Conservation (phyloP, 1,284 basidiomycete genomes). For the Blastosporella zonata region DNA sequence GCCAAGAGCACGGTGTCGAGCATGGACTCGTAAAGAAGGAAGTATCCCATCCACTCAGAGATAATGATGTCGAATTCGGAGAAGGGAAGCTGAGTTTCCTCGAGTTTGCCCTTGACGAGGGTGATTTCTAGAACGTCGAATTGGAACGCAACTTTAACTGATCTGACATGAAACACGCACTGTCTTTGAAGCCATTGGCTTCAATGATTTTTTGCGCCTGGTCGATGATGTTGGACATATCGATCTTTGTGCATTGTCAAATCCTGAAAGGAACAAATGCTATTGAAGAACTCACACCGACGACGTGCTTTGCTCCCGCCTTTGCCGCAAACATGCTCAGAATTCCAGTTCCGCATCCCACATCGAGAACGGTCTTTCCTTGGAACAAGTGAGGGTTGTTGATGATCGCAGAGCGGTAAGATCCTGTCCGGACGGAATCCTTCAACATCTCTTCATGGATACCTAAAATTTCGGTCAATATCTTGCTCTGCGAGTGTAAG, state of each 20-base stretch:
- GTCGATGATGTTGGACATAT: slow-evolving; percentile 99
- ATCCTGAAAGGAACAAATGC: slow-evolving; percentile 4
- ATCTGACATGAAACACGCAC: slow-evolving; percentile 47
- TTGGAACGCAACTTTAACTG: slow-evolving; percentile 9
- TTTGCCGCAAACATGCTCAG: slow-evolving; percentile 99
- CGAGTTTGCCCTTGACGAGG: slow-evolving; percentile 97
- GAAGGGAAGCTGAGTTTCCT: slow-evolving; percentile 85
- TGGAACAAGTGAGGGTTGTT: slow-evolving; percentile 97
- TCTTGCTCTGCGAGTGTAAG: slow-evolving; percentile 1
- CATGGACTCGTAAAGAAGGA: slow-evolving; percentile 98
- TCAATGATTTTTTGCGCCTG: slow-evolving; percentile 97
- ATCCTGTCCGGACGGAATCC: slow-evolving; percentile 92
- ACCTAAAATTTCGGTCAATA: slow-evolving; percentile 42
- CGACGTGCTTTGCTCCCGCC: slow-evolving; percentile 95
- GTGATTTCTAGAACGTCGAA: slow-evolving; percentile 67
- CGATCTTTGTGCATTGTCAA: slow-evolving; percentile 60
- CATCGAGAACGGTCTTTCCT: slow-evolving; percentile 95
- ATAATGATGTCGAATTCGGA: slow-evolving; percentile 97
- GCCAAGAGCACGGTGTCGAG: slow-evolving; percentile 97
- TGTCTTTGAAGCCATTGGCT: slow-evolving; percentile 94
- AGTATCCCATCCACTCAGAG: slow-evolving; percentile 99
- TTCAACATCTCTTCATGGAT: slow-evolving; percentile 99
- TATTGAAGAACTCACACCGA: slow-evolving; percentile 66
- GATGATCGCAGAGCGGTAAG: slow-evolving; percentile 93
- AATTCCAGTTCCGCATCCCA: slow-evolving; percentile 98